Conservation (phyloP, 148 eudicot genomes). For the Rhododendron ovatum region DNA sequence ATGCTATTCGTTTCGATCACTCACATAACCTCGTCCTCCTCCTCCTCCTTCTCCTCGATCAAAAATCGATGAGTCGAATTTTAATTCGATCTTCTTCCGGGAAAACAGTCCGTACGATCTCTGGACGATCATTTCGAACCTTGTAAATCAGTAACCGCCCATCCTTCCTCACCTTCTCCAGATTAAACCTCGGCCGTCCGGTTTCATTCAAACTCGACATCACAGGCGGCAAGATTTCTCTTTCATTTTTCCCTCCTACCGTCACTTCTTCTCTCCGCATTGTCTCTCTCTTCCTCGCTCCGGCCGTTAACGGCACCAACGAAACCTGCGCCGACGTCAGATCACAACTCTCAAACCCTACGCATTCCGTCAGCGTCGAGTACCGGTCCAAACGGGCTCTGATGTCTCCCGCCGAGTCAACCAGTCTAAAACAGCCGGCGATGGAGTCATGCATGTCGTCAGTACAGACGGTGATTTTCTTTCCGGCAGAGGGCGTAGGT, state of each 20-base stretch:
- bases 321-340: neutral
- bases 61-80: neutral
- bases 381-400: neutral
- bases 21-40: neutral
- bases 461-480: neutral
- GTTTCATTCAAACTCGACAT: constrained; percentile 21
- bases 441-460: neutral
- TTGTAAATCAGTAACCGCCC: constrained; percentile 19
- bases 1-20: neutral
- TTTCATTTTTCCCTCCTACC: neutral
- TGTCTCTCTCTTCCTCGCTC: neutral
- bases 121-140: neutral
- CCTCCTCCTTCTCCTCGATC: neutral
- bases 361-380: neutral
- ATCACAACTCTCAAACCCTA: constrained; percentile 7
- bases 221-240: constrained; percentile 17
- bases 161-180: constrained; percentile 14
- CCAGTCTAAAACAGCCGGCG: neutral
- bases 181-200: constrained; percentile 26
- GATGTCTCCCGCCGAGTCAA: neutral
- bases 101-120: neutral
- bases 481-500: neutral
- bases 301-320: neutral
- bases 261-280: constrained; percentile 4
- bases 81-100: constrained; percentile 1